These are phyloP conservation scores for Rehmannia glutinosa DNA, from an alignment of 257 asterid genomes.

Conservation along the genomic window DNA sequence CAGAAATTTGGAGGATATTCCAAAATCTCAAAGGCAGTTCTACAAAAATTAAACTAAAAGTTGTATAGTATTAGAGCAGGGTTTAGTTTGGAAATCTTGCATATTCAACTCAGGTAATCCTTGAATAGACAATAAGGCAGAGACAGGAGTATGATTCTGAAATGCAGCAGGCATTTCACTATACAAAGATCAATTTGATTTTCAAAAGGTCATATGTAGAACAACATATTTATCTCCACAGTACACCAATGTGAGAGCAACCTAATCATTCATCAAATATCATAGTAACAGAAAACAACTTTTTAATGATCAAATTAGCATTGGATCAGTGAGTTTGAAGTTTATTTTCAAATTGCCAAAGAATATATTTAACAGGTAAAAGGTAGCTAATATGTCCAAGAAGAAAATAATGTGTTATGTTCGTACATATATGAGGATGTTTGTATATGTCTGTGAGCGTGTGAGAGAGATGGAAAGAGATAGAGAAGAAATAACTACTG, in stretches of 20 bases:
- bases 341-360: not conserved
- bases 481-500: not conserved
- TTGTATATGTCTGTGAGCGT: not conserved
- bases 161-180: not conserved
- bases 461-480: not conserved
- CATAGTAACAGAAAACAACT: not conserved
- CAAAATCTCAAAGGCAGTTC: not conserved
- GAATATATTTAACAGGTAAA: not conserved
- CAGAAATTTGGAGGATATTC: not conserved
- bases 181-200: not conserved
- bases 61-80: not conserved
- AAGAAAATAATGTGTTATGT: not conserved
- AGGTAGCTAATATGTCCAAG: not conserved
- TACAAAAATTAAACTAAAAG: not conserved
- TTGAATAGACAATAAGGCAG: not conserved
- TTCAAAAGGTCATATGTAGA: not conserved
- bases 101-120: not conserved
- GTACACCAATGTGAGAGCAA: not conserved
- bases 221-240: not conserved
- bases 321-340: not conserved
- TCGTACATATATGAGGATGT: not conserved
- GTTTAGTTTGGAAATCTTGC: not conserved
- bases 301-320: not conserved
- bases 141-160: not conserved
- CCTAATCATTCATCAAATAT: not conserved